phyloP scores from a whole-genome alignment of 148 eudicot species.

The Suaeda aralocaspica region DNA sequence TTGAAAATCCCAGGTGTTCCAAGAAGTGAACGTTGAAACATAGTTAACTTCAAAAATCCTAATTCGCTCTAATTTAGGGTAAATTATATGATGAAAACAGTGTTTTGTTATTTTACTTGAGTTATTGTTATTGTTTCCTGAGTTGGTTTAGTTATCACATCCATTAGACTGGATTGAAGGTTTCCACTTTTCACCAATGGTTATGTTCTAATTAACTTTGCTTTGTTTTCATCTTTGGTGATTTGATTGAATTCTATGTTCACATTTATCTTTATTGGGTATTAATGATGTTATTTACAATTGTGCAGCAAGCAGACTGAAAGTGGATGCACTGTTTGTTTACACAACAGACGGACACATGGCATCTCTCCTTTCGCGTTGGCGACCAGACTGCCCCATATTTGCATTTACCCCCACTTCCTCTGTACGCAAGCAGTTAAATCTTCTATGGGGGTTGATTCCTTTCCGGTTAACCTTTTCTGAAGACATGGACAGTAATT shows the following conservation, averaged over 20 bases:
- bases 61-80: too few relatives aligned
- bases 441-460: constrained; percentile 34
- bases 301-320: constrained; percentile 28
- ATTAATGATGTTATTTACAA: constrained; percentile 4
- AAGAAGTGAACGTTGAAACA: not conserved
- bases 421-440: constrained; percentile 22
- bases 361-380: constrained; percentile 38
- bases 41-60: too few relatives aligned
- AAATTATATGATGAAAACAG: too few relatives aligned
- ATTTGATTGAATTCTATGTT: not conserved
- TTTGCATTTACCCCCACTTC: constrained; percentile 31
- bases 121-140: not conserved
- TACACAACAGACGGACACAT: constrained; percentile 31
- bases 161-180: too few relatives aligned
- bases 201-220: not conserved
- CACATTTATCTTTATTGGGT: too few relatives aligned
- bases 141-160: not conserved
- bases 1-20: not conserved
- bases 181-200: too few relatives aligned
- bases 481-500: constrained; percentile 32
- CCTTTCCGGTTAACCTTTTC: constrained; percentile 31
- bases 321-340: constrained; percentile 33
- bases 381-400: constrained; percentile 34
- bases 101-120: not conserved
- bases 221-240: not conserved